Evolutionary conservation across 169 alveolate species (phyloP), one percentile per base, ranked within the genome.

Genomic region (Eimeria praecox): DNA sequence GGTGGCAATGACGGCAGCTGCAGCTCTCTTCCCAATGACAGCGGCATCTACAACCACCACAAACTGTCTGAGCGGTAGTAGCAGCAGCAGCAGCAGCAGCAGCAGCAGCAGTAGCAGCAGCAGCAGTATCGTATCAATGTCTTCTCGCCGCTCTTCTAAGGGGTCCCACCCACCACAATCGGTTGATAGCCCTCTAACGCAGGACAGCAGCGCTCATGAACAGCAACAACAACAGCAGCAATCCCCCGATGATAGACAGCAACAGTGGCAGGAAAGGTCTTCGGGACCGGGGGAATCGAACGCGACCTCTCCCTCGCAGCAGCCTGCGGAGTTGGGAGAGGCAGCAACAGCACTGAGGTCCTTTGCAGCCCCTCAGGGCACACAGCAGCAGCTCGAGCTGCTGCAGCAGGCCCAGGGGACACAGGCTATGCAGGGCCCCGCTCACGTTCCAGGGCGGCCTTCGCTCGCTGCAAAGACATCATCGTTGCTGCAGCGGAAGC

Each of bases 401-500:
- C 62, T 85, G 56, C 77, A 85, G 92, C 73, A 33, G 20, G 33
- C 42, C 38, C 92, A 52, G 30, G 77, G 71, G 44, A 20, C 22
- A 24, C 92, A 52, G 42, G 77, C 59, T 27, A 3, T 33, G 40
- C 92, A 54, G 49, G 92, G 78, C 33, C 42, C 92, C 42, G 27
- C 92, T 8, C 73, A 85, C 49, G 54, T 40, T 14, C 24, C 92
- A 8, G 73, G 54, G 49, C 73, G 92, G 14, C 77, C 92, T 14
- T 9, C 54, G 2, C 56, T 85, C n/a, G 75, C 92, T 56, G 92
- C 92, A 1, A 85, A 85, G 92, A 85, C 92, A 16, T 85, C 92
- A 0, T 85, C 92, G 52, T 30, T 85, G 92, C 92, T 85, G 92
- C 92, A 85, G 77, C 71, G 92, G 77, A 85, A 85, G 92, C 92